Base-by-base conservation (phyloP, 1,139 yeast genomes). In the Lodderomyces orthopsilosis region DNA sequence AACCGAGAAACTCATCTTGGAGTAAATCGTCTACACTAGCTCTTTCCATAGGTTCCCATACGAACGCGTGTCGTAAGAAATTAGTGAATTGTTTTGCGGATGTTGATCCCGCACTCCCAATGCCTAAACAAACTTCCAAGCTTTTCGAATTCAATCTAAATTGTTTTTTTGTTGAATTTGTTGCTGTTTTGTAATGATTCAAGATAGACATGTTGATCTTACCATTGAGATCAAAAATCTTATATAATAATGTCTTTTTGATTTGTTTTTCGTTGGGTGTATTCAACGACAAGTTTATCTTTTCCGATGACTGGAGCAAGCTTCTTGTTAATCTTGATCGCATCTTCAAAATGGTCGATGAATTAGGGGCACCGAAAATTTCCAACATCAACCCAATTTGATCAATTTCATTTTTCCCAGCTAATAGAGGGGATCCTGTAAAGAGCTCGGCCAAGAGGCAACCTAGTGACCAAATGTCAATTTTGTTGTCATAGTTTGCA, bases 381-480 rank as follows among this genome's bases (percentile, higher is more conserved):
- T 83, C 84, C 50, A 83, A 61, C 21, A 81, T 75, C 28, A 76
- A 65, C 1, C 79, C 80, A 38, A 85, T 65, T 46, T 86, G 83
- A 45, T 84, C 89, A 38, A 71, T 66, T 57, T 87, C 95, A 53
- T 80, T 77, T 46, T 74, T 80, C 0, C 90, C 91, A 33, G 86
- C 84, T 47, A 87, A 77, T 22, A 87, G 56, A 0, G 95, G 93
- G 27, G 62, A 58, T 0, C 95, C 95, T 0, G 80, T 73, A 43
- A 71, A 74, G 40, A 86, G 59, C 57, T 87, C 95, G 1, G 81
- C 78, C 14, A 84, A 61, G 35, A 87, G 77, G 45, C 91, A 77
- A 0, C 86, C 93, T 48, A 84, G 63, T 4, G 93, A 84, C 95
- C 95, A 87, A 49, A 86, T 76, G 58, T 87, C 95, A 44, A 87